Conservation (phyloP, 1,139 yeast species). For the Hemisphaericaspora subhashii region DNA sequence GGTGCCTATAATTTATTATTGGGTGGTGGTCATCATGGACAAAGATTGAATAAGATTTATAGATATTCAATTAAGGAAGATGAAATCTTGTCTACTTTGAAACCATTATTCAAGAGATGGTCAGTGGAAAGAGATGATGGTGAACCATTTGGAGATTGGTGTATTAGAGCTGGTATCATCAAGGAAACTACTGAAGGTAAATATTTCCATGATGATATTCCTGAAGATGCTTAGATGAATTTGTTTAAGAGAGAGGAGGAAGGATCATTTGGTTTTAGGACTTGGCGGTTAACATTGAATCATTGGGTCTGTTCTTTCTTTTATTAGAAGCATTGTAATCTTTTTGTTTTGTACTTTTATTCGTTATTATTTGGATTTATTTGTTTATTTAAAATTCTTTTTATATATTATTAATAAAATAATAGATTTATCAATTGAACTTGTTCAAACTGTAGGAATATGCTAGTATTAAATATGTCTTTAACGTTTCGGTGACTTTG, state of each 20-base stretch:
- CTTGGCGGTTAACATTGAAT: conserved; percentile 4
- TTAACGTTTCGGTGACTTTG: no score
- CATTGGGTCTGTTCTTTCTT: conserved; percentile 1
- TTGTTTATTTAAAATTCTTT: no score
- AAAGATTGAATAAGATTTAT: conserved; percentile 87
- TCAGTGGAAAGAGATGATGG: conserved; percentile 86
- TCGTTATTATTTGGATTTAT: no score
- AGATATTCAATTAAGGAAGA: conserved; percentile 88
- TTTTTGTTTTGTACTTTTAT: conserved; percentile 1
- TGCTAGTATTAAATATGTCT: no score
- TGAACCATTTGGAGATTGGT: conserved; percentile 95
- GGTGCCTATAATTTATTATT: conserved; percentile 93
- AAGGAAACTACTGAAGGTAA: conserved; percentile 89
- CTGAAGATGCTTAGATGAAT: conserved; percentile 62
- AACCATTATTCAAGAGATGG: conserved; percentile 92
- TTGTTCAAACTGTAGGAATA: no score
- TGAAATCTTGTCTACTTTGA: conserved; percentile 73
- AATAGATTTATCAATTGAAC: no score
- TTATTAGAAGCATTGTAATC: not conserved
- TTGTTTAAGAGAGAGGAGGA: no score
- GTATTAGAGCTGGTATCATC: conserved; percentile 81
- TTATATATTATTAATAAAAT: no score
- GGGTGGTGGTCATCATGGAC: conserved; percentile 97
- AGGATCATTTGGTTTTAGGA: not conserved
- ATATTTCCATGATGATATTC: conserved; percentile 90